phyloP scores from a whole-genome alignment of 2,329 filamentous ascomycete genomes.

The Akanthomyces uredinophilus region DNA sequence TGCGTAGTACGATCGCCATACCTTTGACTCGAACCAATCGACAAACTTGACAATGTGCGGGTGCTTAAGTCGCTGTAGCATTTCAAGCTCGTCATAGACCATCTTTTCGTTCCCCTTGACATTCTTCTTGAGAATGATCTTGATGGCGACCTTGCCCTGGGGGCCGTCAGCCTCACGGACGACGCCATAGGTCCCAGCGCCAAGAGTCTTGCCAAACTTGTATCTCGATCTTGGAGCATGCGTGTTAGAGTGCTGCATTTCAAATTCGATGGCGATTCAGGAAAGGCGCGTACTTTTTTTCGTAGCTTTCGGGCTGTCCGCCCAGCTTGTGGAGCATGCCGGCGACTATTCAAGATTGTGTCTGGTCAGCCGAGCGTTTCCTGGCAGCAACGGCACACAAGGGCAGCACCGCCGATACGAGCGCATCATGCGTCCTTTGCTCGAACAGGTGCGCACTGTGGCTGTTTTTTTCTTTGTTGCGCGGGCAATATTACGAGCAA shows the following conservation, averaged over 20 bases:
- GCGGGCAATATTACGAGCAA: background rate
- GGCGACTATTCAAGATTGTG: slow-evolving; percentile 53
- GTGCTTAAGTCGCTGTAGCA: slow-evolving; percentile 87
- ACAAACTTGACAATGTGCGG: slow-evolving; percentile 95
- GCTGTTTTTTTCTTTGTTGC: background rate
- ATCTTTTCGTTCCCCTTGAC: slow-evolving; percentile 97
- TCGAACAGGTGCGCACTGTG: background rate
- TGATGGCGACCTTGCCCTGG: slow-evolving; percentile 83
- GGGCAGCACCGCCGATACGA: background rate
- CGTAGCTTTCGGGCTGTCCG: slow-evolving; percentile 95
- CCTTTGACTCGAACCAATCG: slow-evolving; percentile 98
- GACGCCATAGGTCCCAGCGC: slow-evolving; percentile 96
- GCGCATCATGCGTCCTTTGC: background rate
- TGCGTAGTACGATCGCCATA: slow-evolving; percentile 37
- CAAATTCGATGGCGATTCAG: background rate
- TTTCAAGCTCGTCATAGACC: slow-evolving; percentile 95
- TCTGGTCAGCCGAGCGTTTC: background rate
- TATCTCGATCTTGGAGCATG: slow-evolving; percentile 64
- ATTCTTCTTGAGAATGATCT: slow-evolving; percentile 99
- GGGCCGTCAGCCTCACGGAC: slow-evolving; percentile 89
- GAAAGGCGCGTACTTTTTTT: slow-evolving; percentile 74
- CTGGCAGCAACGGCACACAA: background rate
- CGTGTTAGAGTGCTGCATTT: background rate
- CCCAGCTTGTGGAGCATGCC: slow-evolving; percentile 94
- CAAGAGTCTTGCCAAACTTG: slow-evolving; percentile 85